Evolutionary conservation across 139 green algal species (phyloP).

Genomic region (Desmodesmus armatus): DNA sequence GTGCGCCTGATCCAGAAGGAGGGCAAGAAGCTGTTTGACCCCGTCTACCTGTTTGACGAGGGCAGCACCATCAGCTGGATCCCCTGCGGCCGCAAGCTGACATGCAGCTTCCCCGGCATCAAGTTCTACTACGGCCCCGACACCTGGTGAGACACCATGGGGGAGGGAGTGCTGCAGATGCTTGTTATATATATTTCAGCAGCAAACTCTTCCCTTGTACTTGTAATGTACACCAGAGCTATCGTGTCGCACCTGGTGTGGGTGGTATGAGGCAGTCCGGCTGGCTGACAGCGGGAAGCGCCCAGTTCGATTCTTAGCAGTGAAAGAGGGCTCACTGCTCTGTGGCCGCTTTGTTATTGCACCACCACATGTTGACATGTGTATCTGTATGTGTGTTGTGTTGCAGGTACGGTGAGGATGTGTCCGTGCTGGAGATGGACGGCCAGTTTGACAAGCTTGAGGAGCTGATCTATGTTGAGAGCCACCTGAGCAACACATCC

Average conservation of each 20-base stretch:
- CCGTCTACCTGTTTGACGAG: conserved; percentile 98
- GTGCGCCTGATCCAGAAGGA: conserved; percentile 99
- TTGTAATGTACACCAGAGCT: too few species aligned
- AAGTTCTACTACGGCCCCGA: conserved; percentile 95
- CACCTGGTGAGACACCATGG: conserved; percentile 86
- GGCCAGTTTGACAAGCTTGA: conserved; percentile 99
- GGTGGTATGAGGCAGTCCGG: too few species aligned
- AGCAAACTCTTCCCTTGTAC: too few species aligned
- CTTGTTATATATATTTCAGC: too few species aligned
- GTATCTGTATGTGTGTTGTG: too few species aligned
- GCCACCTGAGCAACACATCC: conserved; percentile 96
- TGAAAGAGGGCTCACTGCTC: too few species aligned
- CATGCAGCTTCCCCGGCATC: conserved; percentile 98
- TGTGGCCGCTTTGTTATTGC: too few species aligned
- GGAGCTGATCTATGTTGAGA: conserved; percentile 99
- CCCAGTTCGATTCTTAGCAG: too few species aligned
- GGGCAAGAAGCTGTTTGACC: conserved; percentile 89
- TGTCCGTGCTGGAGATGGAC: conserved; percentile 97
- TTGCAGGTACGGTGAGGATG: conserved; percentile 66
- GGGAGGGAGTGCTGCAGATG: too few species aligned
- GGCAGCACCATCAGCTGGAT: conserved; percentile 99
- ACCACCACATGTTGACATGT: too few species aligned
- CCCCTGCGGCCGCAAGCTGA: conserved; percentile 99
- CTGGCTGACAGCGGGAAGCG: too few species aligned
- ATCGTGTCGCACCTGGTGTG: too few species aligned